A percentile compares a stretch with the other conserved stretches of the same genome.
Conservation (phyloP, 2,329 filamentous ascomycete genomes). For the Coniochaeta prunicola region DNA sequence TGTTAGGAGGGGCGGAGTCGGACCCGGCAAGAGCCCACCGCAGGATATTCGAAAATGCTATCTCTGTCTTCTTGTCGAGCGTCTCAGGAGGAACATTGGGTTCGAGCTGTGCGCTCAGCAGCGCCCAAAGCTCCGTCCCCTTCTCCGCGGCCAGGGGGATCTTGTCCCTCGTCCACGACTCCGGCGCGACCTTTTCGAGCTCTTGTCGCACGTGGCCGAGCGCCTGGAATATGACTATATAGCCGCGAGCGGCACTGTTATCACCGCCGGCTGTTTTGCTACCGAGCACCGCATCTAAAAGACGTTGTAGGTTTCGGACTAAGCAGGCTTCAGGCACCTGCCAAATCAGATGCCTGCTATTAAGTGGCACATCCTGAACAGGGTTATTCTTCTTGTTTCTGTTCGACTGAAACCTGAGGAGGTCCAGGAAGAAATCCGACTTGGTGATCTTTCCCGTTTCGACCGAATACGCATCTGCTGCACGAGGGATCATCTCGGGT, state of each 20-base stretch:
- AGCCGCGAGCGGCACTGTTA: not conserved
- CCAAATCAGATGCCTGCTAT: constrained; percentile 18
- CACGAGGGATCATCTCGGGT: not conserved
- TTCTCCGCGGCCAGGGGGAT: constrained; percentile 4
- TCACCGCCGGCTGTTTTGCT: not conserved
- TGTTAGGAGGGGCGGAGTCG: constrained; percentile 16
- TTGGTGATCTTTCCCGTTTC: not conserved
- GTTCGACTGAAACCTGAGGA: not conserved
- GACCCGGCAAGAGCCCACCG: constrained; percentile 22
- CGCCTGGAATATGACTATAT: not conserved
- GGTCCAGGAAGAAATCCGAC: not conserved
- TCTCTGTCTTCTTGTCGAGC: constrained; percentile 5
- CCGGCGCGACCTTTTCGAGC: not conserved
- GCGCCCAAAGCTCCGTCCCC: constrained; percentile 1
- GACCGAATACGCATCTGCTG: not conserved
- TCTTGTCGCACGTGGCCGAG: not conserved
- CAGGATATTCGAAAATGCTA: constrained; percentile 9
- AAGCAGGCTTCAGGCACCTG: constrained; percentile 5
- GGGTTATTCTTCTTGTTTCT: not conserved
- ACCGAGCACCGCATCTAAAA: constrained; percentile 1
- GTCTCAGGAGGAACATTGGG: not conserved
- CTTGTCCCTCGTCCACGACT: constrained; percentile 7
- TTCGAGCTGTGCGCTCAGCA: not conserved
- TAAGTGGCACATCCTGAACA: not conserved
- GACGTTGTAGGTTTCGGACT: not conserved